Evolutionary conservation across 352 stramenopile genomes (phyloP).

Genomic region (Stephanocyclus meneghinianus): DNA sequence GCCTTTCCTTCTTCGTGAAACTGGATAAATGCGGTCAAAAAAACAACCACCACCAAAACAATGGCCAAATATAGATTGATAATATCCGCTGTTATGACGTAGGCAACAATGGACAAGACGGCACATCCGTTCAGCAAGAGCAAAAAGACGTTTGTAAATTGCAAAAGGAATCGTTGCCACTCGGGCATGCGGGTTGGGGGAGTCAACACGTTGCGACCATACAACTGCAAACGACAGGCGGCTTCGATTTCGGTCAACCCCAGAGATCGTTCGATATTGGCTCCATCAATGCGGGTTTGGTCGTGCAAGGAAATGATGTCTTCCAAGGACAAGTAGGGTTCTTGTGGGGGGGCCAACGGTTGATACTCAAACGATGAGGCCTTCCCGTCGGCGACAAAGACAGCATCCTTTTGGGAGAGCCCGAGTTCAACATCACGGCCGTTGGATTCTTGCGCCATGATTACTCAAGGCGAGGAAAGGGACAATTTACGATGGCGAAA

Average conservation of each 20-base stretch:
- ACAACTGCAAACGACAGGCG: neutral
- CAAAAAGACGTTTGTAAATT: neutral
- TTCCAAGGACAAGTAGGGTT: no score
- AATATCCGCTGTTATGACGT: neutral
- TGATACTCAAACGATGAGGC: no score
- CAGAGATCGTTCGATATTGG: no score
- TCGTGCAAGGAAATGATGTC: no score
- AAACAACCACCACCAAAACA: neutral
- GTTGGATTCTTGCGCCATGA: no score
- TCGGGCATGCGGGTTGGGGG: neutral
- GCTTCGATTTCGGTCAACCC: no score
- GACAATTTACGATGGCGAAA: no score
- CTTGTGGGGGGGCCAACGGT: no score
- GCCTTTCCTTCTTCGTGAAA: neutral
- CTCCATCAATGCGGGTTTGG: no score
- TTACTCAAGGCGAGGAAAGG: no score
- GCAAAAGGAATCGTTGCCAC: neutral
- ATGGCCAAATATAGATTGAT: neutral
- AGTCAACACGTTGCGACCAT: neutral
- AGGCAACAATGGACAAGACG: neutral
- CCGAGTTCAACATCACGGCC: no score
- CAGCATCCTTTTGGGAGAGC: no score
- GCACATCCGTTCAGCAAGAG: neutral
- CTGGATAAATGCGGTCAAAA: neutral
- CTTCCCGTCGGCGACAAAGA: slow-evolving; percentile 11